These are phyloP conservation scores for Fusarium nygamai DNA, from an alignment of 2,329 filamentous ascomycete genomes.

Conservation along the genomic window DNA sequence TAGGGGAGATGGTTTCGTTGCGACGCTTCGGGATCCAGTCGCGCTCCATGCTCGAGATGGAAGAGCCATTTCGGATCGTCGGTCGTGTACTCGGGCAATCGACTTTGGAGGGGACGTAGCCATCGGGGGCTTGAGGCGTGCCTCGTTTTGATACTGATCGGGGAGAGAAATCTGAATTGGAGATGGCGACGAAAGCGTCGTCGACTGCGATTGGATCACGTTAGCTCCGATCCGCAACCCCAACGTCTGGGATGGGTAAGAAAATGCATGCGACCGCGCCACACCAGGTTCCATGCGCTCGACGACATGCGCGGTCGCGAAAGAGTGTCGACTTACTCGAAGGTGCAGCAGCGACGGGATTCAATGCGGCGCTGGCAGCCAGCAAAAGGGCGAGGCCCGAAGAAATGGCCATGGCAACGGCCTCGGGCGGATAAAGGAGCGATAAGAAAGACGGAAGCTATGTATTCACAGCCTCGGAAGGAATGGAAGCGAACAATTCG, in stretches of 20 bases:
- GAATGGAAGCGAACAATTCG: constrained; percentile 2
- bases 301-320: background rate
- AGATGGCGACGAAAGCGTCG: constrained; percentile 26
- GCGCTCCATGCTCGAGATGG: constrained; percentile 74
- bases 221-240: constrained; percentile 18
- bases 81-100: constrained; percentile 77
- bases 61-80: constrained; percentile 68
- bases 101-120: constrained; percentile 76
- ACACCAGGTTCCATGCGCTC: background rate
- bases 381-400: constrained; percentile 39
- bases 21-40: constrained; percentile 79
- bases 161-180: constrained; percentile 27
- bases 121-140: constrained; percentile 51
- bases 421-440: background rate
- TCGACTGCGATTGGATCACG: constrained; percentile 24
- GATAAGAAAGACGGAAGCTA: constrained; percentile 1
- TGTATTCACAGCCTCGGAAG: background rate
- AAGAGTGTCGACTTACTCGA: constrained; percentile 24
- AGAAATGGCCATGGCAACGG: constrained; percentile 36
- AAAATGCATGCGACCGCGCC: background rate
- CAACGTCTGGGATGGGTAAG: background rate
- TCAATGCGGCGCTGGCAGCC: constrained; percentile 38
- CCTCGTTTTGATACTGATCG: constrained; percentile 39
- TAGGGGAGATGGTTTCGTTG: constrained; percentile 77
- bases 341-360: constrained; percentile 32